Base-by-base conservation (phyloP, 2,329 filamentous ascomycete genomes). In the Chaetomium strumarium region DNA sequence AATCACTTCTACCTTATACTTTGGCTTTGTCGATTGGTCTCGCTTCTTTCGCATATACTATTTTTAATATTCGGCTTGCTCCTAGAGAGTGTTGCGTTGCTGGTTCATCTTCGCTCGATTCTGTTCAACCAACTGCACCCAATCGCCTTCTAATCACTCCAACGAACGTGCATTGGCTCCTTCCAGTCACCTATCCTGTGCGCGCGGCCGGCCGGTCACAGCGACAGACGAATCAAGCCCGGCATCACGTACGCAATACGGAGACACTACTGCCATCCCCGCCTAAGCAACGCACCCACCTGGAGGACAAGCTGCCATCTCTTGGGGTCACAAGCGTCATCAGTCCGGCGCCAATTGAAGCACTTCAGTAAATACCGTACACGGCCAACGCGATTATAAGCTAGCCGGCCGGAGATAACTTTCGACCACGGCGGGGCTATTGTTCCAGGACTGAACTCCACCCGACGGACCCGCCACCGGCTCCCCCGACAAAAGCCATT, bases 281-380 rank as follows among this genome's bases (percentile, higher is more conserved):
- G 20, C 24, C 9, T 14, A 13, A n/a, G n/a, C 2, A 5, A 13
- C 24, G 13, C 33, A 49, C 17, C 59, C 60, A 62, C 59, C 57
- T 61, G 58, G 56, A 57, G 49, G 34, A n/a, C 30, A 45, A 57
- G 52, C 59, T 61, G 60, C n/a, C 60, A 63, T 51, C 55, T 42
- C 53, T 43, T 53, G 57, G 4, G 24, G 24, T 62, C 59, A 62
- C 60, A 63, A 41, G 36, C 39, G 55, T 55, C 50, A 9, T 29
- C 36, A 39, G 45, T n/a, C n/a, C 55, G 39, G 24, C 44, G 46
- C 52, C 52, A 55, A 63, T 57, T 55, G 56, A 33, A 14, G 38
- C 37, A 47, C 38, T 50, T 43, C n/a, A n/a, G n/a, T n/a, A n/a
- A n/a, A n/a, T n/a, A n/a, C n/a, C n/a, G n/a, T 24, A 36, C 12